A percentile compares a stretch with the other conserved stretches of the same genome.
Evolutionary conservation across 495 filamentous ascomycete genomes (phyloP).

Genomic region (Penicillium chermesinum): DNA sequence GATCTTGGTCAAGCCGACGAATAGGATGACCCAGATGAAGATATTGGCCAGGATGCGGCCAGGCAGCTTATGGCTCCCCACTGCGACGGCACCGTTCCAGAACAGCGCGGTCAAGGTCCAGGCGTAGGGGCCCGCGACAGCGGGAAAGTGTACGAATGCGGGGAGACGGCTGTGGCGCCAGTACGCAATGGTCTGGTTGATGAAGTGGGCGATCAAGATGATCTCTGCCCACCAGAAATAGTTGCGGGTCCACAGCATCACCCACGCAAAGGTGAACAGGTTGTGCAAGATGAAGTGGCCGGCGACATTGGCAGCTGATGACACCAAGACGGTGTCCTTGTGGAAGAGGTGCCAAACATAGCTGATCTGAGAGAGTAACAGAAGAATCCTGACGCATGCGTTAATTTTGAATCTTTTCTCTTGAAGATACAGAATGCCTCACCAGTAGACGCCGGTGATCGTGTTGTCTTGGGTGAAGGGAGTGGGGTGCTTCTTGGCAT

Average conservation of each 20-base stretch:
- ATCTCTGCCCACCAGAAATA: conserved; percentile 69
- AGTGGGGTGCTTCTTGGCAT: conserved; percentile 59
- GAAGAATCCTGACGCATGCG: conserved; percentile 60
- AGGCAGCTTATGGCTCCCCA: conserved; percentile 52
- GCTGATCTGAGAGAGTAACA: conserved; percentile 68
- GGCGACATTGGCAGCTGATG: conserved; percentile 69
- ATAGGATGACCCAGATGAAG: conserved; percentile 76
- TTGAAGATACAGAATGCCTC: no score
- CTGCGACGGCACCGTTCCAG: conserved; percentile 80
- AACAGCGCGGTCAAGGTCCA: conserved; percentile 80
- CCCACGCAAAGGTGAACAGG: conserved; percentile 69
- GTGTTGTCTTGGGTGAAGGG: conserved; percentile 70
- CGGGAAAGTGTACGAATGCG: conserved; percentile 66
- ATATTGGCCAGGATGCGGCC: conserved; percentile 77
- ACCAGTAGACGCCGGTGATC: conserved; percentile 77
- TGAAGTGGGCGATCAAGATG: conserved; percentile 70
- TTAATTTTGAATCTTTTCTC: no score
- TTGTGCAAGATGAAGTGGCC: conserved; percentile 84
- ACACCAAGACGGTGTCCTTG: conserved; percentile 51
- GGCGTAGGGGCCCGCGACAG: conserved; percentile 70
- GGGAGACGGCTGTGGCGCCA: conserved; percentile 67
- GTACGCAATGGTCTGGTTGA: conserved; percentile 71
- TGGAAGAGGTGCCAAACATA: conserved; percentile 76
- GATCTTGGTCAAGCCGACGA: conserved; percentile 68
- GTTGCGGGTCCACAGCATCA: conserved; percentile 74